Percentiles rank a stretch among this genome's conserved stretches.
Conservation (phyloP, 1,284 basidiomycete species). For the Malassezia slooffiae region DNA sequence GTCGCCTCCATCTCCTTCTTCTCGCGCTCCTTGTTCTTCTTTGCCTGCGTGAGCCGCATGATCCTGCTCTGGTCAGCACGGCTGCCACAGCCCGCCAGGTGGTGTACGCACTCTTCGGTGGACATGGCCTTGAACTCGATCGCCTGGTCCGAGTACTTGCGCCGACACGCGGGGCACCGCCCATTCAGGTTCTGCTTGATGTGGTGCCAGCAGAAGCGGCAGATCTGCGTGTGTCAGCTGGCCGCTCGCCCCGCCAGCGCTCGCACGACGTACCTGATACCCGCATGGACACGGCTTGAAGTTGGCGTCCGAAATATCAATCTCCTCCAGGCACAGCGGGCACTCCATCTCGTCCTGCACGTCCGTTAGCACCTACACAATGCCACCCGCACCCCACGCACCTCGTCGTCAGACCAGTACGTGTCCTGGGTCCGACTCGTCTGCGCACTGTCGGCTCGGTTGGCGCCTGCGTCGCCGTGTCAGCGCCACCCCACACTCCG, state of each 20-base stretch:
- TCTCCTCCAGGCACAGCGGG: slow-evolving; percentile 94
- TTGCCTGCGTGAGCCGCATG: slow-evolving; percentile 86
- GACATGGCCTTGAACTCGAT: slow-evolving; percentile 94
- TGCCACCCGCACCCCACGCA: neutral
- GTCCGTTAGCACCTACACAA: neutral
- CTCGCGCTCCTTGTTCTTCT: slow-evolving; percentile 87
- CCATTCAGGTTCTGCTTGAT: slow-evolving; percentile 93
- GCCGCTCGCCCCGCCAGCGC: no score
- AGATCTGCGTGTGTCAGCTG: slow-evolving; percentile 62
- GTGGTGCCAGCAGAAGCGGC: slow-evolving; percentile 98
- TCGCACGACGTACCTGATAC: slow-evolving; percentile 63
- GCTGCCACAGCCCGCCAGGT: neutral
- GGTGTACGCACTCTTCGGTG: slow-evolving; percentile 71
- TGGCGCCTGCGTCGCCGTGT: no score
- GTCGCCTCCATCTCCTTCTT: slow-evolving; percentile 86
- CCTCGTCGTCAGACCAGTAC: slow-evolving; percentile 10
- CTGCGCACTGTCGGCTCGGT: no score
- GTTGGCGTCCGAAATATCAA: slow-evolving; percentile 97
- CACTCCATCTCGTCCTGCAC: slow-evolving; percentile 89
- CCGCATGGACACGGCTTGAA: slow-evolving; percentile 99
- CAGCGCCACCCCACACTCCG: no score
- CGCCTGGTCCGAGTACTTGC: slow-evolving; percentile 81
- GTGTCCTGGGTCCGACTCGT: slow-evolving; percentile 1
- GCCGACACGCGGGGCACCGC: slow-evolving; percentile 88
- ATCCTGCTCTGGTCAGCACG: slow-evolving; percentile 67